Evolutionary conservation across 2,329 filamentous ascomycete genomes (phyloP), one percentile per base, ranked within the genome.

Genomic region (Venturia oleaginea): DNA sequence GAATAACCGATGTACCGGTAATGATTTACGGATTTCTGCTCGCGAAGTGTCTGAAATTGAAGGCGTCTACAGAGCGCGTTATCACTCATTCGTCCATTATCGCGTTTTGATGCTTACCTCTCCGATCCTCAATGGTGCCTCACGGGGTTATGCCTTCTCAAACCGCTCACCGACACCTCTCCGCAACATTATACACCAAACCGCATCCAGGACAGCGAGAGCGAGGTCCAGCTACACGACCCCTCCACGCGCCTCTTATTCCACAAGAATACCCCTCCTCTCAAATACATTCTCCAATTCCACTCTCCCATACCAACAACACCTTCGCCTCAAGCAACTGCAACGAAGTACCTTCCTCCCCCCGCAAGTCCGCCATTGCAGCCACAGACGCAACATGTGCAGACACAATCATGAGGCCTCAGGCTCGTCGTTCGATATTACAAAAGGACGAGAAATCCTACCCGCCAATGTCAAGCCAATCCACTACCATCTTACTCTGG

Each of bases 401-500:
- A 27, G 60, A 62, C 60, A 62, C 43, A 32, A 42, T 4, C 60
- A 46, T n/a, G 27, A 42, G 46, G 37, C 27, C 51, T n/a, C 43
- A 37, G n/a, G 32, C 24, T 38, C 55, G 10, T 22, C n/a, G 32
- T 51, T 37, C 32, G 51, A 51, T 19, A 42, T 63, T 15, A 55
- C 51, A 22, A 17, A 64, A 19, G 86, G 84, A 68, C 87, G 93
- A 71, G 89, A 96, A 80, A 88, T 97, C 68, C 83, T 97, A 70
- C 94, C 93, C 62, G 86, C 87, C 77, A 96, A 97, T 73, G 91
- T 97, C 72, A 89, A 93, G 75, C 92, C 93, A n/a, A 78, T 83
- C 46, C 92, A 97, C 79, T 97, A 97, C 78, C 86, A 96, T 76
- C 78, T 97, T 70, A 94, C 90, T 1, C 82, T 97, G 67, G 94